Evolutionary conservation across 208 protist genomes (phyloP), one percentile per base, ranked within the genome.

Genomic region (Baffinella frigidus): DNA sequence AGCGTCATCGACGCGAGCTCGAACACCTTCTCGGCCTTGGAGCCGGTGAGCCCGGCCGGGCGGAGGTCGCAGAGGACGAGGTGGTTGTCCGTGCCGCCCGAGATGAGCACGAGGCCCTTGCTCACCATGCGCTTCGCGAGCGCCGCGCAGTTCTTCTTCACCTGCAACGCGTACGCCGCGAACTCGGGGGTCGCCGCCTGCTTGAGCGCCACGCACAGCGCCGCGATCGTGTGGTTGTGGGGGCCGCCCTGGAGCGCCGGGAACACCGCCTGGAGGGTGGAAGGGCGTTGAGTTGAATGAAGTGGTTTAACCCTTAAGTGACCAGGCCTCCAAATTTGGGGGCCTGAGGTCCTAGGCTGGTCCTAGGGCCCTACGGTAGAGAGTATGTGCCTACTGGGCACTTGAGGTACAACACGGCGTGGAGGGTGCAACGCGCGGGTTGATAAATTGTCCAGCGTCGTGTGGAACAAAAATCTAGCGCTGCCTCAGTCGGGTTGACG

Each of bases 241-340:
- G 98, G 98, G 50, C 99, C 99, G 81, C 98, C 99, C 95, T 90
- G 87, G n/a, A 92, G 87, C 38, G 87, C 56, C 24, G 98, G 98
- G 94, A 99, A 99, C 17, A 99, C 98, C 0, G 98, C 97, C 64
- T n/a, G n/a, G n/a, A n/a, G n/a, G n/a, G n/a, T n/a, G n/a, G n/a
- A n/a, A n/a, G n/a, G n/a, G n/a, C n/a, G n/a, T n/a, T n/a, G n/a
- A n/a, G n/a, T n/a, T n/a, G n/a, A n/a, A n/a, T n/a, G n/a, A n/a
- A n/a, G n/a, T 27, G 24, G 50, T 62, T 62, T 11, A n/a, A n/a
- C n/a, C n/a, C n/a, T n/a, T n/a, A n/a, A n/a, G n/a, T n/a, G n/a
- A n/a, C n/a, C n/a, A n/a, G n/a, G n/a, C n/a, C n/a, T n/a, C n/a
- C n/a, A n/a, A n/a, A n/a, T n/a, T n/a, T n/a, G n/a, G n/a, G n/a